These are phyloP conservation scores for Malassezia dermatis DNA, from an alignment of 1,284 basidiomycete genomes.

Conservation along the genomic window DNA sequence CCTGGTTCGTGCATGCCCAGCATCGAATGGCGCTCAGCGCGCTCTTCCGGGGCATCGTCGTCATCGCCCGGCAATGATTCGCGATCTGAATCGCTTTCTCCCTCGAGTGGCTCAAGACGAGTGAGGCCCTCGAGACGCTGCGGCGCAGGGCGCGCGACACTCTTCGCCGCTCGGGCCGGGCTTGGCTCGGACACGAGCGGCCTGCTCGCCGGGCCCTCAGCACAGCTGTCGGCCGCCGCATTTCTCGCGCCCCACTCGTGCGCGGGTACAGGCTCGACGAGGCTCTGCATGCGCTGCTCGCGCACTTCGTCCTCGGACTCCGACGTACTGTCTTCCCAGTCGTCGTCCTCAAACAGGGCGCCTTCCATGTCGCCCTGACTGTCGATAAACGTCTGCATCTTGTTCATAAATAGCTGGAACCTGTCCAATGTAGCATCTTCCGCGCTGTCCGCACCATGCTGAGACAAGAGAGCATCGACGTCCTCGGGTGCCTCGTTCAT, in stretches of 20 bases:
- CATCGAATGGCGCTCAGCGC: slow-evolving; percentile 1
- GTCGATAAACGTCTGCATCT: slow-evolving; percentile 32
- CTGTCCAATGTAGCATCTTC: slow-evolving; percentile 25
- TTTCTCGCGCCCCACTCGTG: slow-evolving; percentile 14
- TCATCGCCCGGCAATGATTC: slow-evolving; percentile 9
- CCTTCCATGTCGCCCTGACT: slow-evolving; percentile 32
- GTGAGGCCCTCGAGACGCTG: slow-evolving; percentile 6
- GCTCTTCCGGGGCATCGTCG: slow-evolving; percentile 8
- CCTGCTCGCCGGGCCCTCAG: too few species aligned
- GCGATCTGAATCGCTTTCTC: slow-evolving; percentile 8
- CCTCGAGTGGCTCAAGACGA: slow-evolving; percentile 3
- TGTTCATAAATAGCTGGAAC: slow-evolving; percentile 27
- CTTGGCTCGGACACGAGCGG: not conserved
- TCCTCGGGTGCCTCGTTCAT: slow-evolving; percentile 22
- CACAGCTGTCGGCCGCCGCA: not conserved
- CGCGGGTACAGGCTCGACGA: slow-evolving; percentile 1
- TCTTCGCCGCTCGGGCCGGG: not conserved
- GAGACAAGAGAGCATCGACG: slow-evolving; percentile 21
- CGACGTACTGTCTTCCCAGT: slow-evolving; percentile 22
- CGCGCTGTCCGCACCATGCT: not conserved
- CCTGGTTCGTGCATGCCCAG: not conserved
- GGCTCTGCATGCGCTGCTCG: not conserved
- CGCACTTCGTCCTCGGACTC: slow-evolving; percentile 9
- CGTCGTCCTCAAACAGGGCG: slow-evolving; percentile 32
- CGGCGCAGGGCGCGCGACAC: not conserved